Percentiles rank a stretch among this genome's conserved stretches.
Evolutionary conservation across 495 filamentous ascomycete genomes (phyloP).

Genomic region (Penicillium dipodomyicola): DNA sequence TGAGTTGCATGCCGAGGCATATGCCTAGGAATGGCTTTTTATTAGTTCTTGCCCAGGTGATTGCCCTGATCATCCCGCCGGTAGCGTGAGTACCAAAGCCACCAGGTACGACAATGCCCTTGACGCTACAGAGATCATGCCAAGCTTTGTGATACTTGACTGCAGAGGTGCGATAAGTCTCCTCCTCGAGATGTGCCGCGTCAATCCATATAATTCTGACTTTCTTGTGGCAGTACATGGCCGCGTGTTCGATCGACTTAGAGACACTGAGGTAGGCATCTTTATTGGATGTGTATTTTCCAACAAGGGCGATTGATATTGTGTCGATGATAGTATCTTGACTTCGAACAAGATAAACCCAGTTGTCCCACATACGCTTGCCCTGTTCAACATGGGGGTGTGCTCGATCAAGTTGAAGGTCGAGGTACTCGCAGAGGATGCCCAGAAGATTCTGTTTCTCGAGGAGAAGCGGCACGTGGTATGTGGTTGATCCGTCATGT

Average conservation of each 20-base stretch:
- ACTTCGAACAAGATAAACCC: constrained; percentile 62
- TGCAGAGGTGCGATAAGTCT: constrained; percentile 53
- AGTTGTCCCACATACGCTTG: constrained; percentile 63
- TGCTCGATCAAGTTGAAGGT: constrained; percentile 13
- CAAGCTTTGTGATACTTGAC: constrained; percentile 81
- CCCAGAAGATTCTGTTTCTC: constrained; percentile 68
- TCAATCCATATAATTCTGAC: constrained; percentile 79
- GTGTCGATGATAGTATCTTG: constrained; percentile 58
- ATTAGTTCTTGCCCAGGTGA: constrained; percentile 74
- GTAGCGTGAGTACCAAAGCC: constrained; percentile 78
- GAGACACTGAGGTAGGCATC: constrained; percentile 79
- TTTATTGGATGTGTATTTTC: constrained; percentile 77
- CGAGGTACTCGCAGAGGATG: constrained; percentile 38
- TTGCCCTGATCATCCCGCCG: constrained; percentile 78
- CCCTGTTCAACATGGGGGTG: constrained; percentile 51
- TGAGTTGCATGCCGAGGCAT: constrained; percentile 88
- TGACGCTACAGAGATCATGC: constrained; percentile 65
- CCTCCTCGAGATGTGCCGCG: constrained; percentile 69
- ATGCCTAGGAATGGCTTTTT: constrained; percentile 79
- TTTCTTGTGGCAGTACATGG: constrained; percentile 78
- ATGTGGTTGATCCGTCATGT: constrained; percentile 74
- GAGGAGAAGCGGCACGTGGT: constrained; percentile 84
- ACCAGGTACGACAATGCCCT: constrained; percentile 56
- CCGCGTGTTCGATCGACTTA: constrained; percentile 80
- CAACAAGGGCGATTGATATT: constrained; percentile 79